Evolutionary conservation across 441 rosid genomes (phyloP), one percentile per base, ranked within the genome.

Genomic region (Dalechampia spathulata): DNA sequence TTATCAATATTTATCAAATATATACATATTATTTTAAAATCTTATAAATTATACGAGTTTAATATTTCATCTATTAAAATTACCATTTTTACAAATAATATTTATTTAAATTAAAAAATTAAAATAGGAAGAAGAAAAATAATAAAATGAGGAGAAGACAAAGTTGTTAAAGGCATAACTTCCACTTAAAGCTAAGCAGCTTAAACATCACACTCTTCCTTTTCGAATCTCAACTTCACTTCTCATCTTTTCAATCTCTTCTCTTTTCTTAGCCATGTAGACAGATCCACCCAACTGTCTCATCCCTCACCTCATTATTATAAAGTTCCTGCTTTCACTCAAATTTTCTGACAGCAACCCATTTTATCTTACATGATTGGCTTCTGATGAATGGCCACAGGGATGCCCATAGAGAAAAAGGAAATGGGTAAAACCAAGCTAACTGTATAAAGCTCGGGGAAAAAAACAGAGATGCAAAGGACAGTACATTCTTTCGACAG

Each of bases 91-190:
- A n/a, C n/a, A n/a, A n/a, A n/a, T n/a, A n/a, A n/a, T n/a, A n/a
- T n/a, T n/a, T n/a, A n/a, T n/a, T n/a, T n/a, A n/a, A n/a, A n/a
- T n/a, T n/a, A n/a, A n/a, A n/a, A n/a, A n/a, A n/a, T n/a, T n/a
- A n/a, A n/a, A n/a, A n/a, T n/a, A n/a, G n/a, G n/a, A n/a, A n/a
- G n/a, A n/a, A n/a, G n/a, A n/a, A n/a, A n/a, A n/a, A n/a, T n/a
- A n/a, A n/a, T n/a, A n/a, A n/a, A n/a, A n/a, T n/a, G n/a, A n/a
- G n/a, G n/a, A n/a, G n/a, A n/a, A n/a, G n/a, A n/a, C n/a, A n/a
- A n/a, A n/a, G n/a, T n/a, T n/a, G n/a, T n/a, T n/a, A 21, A 10
- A 61, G 49, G 61, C 52, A 58, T 56, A 17, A 44, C 72, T 65
- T 62, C 16, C 8, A 27, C 45, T 43, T 45, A 34, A 59, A 75